Conservation (phyloP, 176 grass and related monocot species). For the Ensete ventricosum region DNA sequence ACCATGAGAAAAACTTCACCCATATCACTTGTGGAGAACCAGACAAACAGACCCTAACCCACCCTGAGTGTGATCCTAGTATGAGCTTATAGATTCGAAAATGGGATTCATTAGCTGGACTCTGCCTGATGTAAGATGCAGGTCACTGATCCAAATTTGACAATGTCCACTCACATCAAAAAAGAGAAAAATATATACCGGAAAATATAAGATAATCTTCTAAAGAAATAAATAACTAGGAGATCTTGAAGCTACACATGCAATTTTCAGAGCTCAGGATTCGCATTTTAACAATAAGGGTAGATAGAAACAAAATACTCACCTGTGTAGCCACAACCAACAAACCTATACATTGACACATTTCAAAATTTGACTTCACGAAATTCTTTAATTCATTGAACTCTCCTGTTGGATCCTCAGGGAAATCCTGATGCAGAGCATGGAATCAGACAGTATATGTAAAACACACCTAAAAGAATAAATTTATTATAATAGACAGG, state of each 20-base stretch:
- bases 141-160: too few relatives aligned
- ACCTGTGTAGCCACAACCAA: conserved; percentile 65
- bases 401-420: conserved; percentile 56
- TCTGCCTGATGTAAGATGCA: too few relatives aligned
- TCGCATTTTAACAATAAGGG: not conserved
- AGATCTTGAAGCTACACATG: not conserved
- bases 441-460: not conserved
- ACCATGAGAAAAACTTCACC: too few relatives aligned
- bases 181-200: too few relatives aligned
- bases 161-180: too few relatives aligned
- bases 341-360: conserved; percentile 74
- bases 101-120: too few relatives aligned
- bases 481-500: not conserved
- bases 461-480: not conserved
- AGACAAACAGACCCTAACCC: too few relatives aligned
- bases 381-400: conserved; percentile 74
- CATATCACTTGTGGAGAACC: too few relatives aligned
- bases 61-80: too few relatives aligned
- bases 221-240: too few relatives aligned
- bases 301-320: conserved; percentile 4
- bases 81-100: too few relatives aligned
- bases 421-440: conserved; percentile 60
- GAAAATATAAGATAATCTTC: too few relatives aligned
- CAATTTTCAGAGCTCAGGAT: not conserved
- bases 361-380: conserved; percentile 60